phyloP scores from a whole-genome alignment of 2,329 filamentous ascomycete genomes.

The Trichophyton verrucosum region DNA sequence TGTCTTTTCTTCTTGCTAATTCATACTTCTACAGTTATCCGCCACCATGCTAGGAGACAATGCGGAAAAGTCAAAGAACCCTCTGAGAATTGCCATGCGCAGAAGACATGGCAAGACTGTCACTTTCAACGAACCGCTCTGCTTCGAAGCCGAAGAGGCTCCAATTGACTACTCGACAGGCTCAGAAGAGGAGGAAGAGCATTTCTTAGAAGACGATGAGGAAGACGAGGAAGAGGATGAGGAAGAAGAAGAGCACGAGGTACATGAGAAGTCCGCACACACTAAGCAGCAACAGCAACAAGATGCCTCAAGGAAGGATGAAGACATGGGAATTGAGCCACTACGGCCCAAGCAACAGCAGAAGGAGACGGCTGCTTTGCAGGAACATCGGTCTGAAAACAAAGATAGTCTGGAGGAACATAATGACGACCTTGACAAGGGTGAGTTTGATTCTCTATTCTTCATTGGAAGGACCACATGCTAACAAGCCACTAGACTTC shows the following conservation, averaged over 20 bases:
- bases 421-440: background rate
- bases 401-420: background rate
- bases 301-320: constrained; percentile 21
- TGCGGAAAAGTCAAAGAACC: constrained; percentile 67
- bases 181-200: constrained; percentile 45
- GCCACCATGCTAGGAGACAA: constrained; percentile 61
- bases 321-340: constrained; percentile 34
- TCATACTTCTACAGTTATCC: constrained; percentile 42
- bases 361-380: constrained; percentile 18
- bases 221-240: constrained; percentile 21
- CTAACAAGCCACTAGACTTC: constrained; percentile 3
- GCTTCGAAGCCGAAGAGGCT: constrained; percentile 74
- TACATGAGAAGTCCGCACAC: background rate
- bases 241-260: constrained; percentile 15
- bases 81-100: constrained; percentile 71
- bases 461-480: background rate
- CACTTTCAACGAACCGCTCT: constrained; percentile 71
- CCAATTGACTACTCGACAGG: constrained; percentile 68
- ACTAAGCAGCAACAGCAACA: constrained; percentile 16
- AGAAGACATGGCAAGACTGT: constrained; percentile 75
- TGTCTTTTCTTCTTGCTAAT: constrained; percentile 2
- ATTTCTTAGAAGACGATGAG: constrained; percentile 31
- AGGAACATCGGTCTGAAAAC: background rate
- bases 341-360: constrained; percentile 33
- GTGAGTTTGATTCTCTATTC: background rate